Percentiles rank a stretch among this genome's conserved stretches.
phyloP scores from a whole-genome alignment of 345 rosid species.

The Kernera saxatilis region DNA sequence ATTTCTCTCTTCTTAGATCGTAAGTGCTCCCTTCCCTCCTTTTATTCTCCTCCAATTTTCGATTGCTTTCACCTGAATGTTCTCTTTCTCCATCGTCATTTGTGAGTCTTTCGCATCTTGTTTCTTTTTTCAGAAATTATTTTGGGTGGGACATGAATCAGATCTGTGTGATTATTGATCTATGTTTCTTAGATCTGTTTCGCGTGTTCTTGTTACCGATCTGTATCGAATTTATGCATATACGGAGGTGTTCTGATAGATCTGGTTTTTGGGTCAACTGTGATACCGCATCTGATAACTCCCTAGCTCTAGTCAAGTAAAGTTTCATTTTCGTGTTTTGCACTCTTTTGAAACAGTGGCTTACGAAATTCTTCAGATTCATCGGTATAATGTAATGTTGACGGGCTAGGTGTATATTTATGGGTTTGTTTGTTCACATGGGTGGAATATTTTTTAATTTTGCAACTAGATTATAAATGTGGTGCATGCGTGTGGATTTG shows the following conservation, averaged over 20 bases:
- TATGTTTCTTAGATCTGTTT: background rate
- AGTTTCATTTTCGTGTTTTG: background rate
- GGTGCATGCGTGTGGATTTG: background rate
- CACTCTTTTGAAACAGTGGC: background rate
- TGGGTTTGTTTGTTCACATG: background rate
- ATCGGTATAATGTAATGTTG: background rate
- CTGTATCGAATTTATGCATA: background rate
- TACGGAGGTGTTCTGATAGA: background rate
- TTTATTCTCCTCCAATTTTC: background rate
- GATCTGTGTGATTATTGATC: constrained; percentile 3
- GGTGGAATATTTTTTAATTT: background rate
- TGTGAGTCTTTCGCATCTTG: constrained; percentile 10
- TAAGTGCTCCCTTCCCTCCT: background rate
- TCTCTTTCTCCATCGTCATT: background rate
- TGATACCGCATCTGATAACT: background rate
- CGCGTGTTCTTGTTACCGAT: background rate
- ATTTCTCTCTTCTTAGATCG: constrained; percentile 17
- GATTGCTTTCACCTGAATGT: background rate
- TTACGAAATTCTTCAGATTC: background rate
- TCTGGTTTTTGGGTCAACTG: background rate
- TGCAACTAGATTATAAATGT: background rate
- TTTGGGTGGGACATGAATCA: background rate
- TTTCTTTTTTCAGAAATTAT: background rate
- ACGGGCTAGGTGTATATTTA: background rate
- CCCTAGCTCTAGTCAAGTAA: background rate